These are phyloP conservation scores for Phytophthora citrophthora DNA, from an alignment of 352 stramenopile genomes.

Conservation along the genomic window DNA sequence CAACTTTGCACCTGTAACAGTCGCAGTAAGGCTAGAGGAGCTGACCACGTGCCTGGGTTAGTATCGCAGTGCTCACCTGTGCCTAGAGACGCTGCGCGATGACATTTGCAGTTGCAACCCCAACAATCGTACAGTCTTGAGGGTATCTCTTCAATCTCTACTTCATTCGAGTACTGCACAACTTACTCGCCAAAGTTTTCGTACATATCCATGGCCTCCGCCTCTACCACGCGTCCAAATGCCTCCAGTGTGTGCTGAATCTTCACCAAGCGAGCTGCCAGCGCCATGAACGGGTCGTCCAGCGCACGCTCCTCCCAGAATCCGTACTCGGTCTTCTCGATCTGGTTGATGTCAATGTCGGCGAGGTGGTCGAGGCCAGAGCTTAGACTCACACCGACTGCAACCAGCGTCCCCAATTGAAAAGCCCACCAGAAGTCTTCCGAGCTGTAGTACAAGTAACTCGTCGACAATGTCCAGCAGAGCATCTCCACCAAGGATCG, in stretches of 20 bases:
- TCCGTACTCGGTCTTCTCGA: slow-evolving; percentile 46
- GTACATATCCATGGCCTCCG: slow-evolving; percentile 71
- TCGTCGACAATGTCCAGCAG: slow-evolving; percentile 62
- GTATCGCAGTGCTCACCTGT: slow-evolving; percentile 20
- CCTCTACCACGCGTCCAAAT: slow-evolving; percentile 36
- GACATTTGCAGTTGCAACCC: background rate
- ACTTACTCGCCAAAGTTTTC: slow-evolving; percentile 68
- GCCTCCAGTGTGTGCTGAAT: slow-evolving; percentile 40
- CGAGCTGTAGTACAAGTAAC: slow-evolving; percentile 66
- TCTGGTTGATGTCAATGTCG: slow-evolving; percentile 55
- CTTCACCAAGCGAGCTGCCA: slow-evolving; percentile 50
- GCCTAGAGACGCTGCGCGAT: slow-evolving; percentile 20
- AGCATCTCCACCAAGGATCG: slow-evolving; percentile 72
- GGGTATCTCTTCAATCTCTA: slow-evolving; percentile 1
- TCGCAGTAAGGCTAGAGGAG: slow-evolving; percentile 1
- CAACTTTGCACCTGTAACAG: slow-evolving; percentile 1
- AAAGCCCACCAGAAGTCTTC: slow-evolving; percentile 59
- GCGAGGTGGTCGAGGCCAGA: slow-evolving; percentile 65
- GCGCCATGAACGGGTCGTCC: slow-evolving; percentile 51
- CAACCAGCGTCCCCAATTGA: slow-evolving; percentile 60
- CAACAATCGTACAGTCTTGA: slow-evolving; percentile 21
- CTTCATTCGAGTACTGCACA: slow-evolving; percentile 8
- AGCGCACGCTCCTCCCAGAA: slow-evolving; percentile 65
- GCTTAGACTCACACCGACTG: slow-evolving; percentile 54
- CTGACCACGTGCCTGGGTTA: slow-evolving; percentile 15